Percentiles rank a stretch among this genome's conserved stretches.
These are phyloP conservation scores for Schizophyllum amplum DNA, from an alignment of 1,284 basidiomycete genomes.

Conservation along the genomic window DNA sequence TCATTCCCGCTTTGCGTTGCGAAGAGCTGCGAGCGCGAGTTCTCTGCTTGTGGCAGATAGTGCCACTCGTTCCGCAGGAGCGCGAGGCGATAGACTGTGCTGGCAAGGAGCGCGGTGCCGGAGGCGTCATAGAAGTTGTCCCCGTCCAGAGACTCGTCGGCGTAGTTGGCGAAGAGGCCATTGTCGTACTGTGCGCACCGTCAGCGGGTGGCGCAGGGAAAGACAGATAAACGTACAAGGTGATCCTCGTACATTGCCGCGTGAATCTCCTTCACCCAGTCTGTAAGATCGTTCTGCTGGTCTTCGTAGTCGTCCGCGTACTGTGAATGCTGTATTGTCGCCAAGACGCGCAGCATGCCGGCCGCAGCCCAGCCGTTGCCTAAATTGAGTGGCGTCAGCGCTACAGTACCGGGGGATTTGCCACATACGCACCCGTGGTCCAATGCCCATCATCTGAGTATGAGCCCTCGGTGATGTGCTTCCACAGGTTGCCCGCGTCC, in stretches of 20 bases:
- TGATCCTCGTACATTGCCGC: conserved; percentile 51
- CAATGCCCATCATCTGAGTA: conserved; percentile 53
- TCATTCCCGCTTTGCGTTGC: conserved; percentile 12
- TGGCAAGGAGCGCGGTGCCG: conserved; percentile 69
- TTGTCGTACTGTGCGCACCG: conserved; percentile 24
- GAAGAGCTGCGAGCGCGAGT: conserved; percentile 42
- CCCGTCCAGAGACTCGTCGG: conserved; percentile 34
- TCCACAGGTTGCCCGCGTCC: conserved; percentile 48
- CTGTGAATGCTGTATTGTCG: conserved; percentile 60
- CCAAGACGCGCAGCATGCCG: conserved; percentile 78
- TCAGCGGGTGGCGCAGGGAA: conserved; percentile 2
- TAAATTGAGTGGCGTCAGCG: conserved; percentile 15
- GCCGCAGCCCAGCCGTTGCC: conserved; percentile 85
- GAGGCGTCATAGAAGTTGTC: conserved; percentile 69
- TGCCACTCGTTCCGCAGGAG: conserved; percentile 41
- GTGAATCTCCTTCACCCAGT: conserved; percentile 72
- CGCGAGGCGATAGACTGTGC: conserved; percentile 66
- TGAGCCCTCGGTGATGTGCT: conserved; percentile 42
- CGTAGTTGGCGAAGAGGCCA: conserved; percentile 72
- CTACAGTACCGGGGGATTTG: not conserved
- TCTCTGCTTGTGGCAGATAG: conserved; percentile 51
- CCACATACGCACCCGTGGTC: conserved; percentile 59
- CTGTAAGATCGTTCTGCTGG: conserved; percentile 52
- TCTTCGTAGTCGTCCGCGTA: conserved; percentile 39
- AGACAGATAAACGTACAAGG: conserved; percentile 32